These are phyloP conservation scores for Scedosporium apiospermum DNA, from an alignment of 2,329 filamentous ascomycete genomes.

Conservation along the genomic window DNA sequence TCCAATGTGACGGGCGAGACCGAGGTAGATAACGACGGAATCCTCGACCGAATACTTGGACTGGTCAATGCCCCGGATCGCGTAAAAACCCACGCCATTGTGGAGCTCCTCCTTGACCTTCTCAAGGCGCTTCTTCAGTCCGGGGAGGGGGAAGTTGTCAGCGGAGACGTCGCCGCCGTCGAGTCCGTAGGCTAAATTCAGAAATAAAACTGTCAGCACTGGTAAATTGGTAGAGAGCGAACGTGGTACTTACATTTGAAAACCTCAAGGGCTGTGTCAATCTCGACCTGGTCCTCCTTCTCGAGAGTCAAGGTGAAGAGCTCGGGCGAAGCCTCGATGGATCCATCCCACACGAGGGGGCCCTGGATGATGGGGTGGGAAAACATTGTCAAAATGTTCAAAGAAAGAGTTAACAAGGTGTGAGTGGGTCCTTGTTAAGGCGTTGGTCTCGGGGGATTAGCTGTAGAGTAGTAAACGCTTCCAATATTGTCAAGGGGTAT, in stretches of 20 bases:
- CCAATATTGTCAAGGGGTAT: too few relatives aligned
- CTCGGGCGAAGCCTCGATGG: slow-evolving; percentile 7
- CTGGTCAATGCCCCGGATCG: slow-evolving; percentile 44
- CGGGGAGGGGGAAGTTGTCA: slow-evolving; percentile 31
- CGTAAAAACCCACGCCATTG: slow-evolving; percentile 37
- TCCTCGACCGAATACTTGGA: slow-evolving; percentile 40
- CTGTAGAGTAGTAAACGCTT: too few relatives aligned
- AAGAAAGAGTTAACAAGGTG: neutral
- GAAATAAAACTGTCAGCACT: neutral
- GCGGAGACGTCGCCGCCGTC: slow-evolving; percentile 25
- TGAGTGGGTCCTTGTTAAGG: neutral
- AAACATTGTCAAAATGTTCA: slow-evolving; percentile 6
- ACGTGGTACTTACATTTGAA: slow-evolving; percentile 15
- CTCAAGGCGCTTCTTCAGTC: slow-evolving; percentile 23
- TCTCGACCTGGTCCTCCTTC: slow-evolving; percentile 13
- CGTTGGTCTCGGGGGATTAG: too few relatives aligned
- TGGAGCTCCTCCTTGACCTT: slow-evolving; percentile 26
- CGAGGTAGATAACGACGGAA: slow-evolving; percentile 45
- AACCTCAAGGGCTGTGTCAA: slow-evolving; percentile 14
- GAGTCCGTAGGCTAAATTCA: slow-evolving; percentile 17
- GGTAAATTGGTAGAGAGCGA: neutral
- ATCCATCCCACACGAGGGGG: slow-evolving; percentile 12
- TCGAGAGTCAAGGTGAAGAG: slow-evolving; percentile 13
- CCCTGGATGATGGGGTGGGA: slow-evolving; percentile 8
- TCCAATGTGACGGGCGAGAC: slow-evolving; percentile 46